Conservation (phyloP, 805 yeast species). For the Schwanniomyces polymorphus region DNA sequence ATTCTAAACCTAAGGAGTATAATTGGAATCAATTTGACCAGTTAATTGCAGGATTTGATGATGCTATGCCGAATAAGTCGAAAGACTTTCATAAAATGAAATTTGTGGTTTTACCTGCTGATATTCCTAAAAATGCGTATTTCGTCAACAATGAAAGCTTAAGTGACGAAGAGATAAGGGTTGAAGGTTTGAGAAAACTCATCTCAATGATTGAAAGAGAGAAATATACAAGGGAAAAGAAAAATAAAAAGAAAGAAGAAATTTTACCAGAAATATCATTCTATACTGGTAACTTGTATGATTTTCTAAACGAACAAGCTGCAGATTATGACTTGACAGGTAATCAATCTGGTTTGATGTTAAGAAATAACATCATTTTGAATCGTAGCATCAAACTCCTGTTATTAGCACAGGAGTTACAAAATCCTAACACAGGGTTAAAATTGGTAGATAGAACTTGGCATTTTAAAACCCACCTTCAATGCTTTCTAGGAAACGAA, state of each 20-base stretch:
- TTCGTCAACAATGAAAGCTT: slow-evolving; percentile 58
- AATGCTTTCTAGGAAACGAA: slow-evolving; percentile 84
- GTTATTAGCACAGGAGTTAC: slow-evolving; percentile 65
- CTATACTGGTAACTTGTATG: slow-evolving; percentile 82
- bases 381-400: slow-evolving; percentile 49
- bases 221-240: slow-evolving; percentile 29
- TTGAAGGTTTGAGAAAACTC: slow-evolving; percentile 83
- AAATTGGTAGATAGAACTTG: slow-evolving; percentile 77
- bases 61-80: slow-evolving; percentile 56
- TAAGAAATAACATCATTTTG: slow-evolving; percentile 37
- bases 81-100: slow-evolving; percentile 66
- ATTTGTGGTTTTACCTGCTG: slow-evolving; percentile 81
- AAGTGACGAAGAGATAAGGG: slow-evolving; percentile 80
- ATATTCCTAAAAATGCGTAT: slow-evolving; percentile 56
- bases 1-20: slow-evolving; percentile 51
- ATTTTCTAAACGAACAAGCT: slow-evolving; percentile 54
- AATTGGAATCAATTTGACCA: slow-evolving; percentile 96
- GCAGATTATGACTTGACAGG: slow-evolving; percentile 42
- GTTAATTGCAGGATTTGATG: slow-evolving; percentile 86
- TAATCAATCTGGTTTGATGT: slow-evolving; percentile 32
- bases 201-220: slow-evolving; percentile 63
- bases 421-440: slow-evolving; percentile 61
- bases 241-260: slow-evolving; percentile 44
- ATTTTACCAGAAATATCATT: slow-evolving; percentile 74
- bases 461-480: slow-evolving; percentile 80